Evolutionary conservation across 73 alveolate species (phyloP), one percentile per base, ranked within the genome.

Genomic region (Paramecium tetraurelia): DNA sequence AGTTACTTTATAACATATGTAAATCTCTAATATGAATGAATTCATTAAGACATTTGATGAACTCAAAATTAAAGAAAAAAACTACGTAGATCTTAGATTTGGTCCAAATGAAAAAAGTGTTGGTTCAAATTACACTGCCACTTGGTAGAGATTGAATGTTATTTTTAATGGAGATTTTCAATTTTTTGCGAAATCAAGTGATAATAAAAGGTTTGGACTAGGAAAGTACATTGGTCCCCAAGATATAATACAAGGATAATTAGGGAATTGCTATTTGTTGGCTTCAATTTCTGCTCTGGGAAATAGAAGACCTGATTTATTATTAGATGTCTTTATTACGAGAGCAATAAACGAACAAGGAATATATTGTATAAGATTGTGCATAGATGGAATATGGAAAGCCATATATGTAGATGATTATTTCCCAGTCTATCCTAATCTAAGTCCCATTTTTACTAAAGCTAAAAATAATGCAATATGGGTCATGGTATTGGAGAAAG

Each of bases 401-500:
- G 90, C 94, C 31, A 95, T 98, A 77, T 93, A 94, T 70, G 96
- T 98, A 0, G 99, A 98, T 93, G 99, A 98, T 93, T 95, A 98
- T 93, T 94, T 98, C 94, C 99, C 99, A 10, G 96, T 89, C 33
- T 95, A 95, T 86, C 92, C 89, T 93, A 50, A 89, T 85, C 43
- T 84, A 29, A 92, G 93, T 48, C 97, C 98, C 93, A 98, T 99
- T 3, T 98, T 98, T 95, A 94, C 98, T 36, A 95, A 97, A 63
- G 94, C 98, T 22, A 95, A 92, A 41, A 98, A 94, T 40, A 97
- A 95, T 87, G 99, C 97, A 88, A 92, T 98, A 14, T 98, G 99
- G 99, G 99, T 98, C 5, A 72, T 97, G 83, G 68, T 97, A 59
- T 50, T 98, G 53, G 99, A 98, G 86, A 98, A 98, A 72, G 99